Evolutionary conservation across 2,329 filamentous ascomycete species (phyloP).

Genomic region (Teratosphaeriaceae sp.): DNA sequence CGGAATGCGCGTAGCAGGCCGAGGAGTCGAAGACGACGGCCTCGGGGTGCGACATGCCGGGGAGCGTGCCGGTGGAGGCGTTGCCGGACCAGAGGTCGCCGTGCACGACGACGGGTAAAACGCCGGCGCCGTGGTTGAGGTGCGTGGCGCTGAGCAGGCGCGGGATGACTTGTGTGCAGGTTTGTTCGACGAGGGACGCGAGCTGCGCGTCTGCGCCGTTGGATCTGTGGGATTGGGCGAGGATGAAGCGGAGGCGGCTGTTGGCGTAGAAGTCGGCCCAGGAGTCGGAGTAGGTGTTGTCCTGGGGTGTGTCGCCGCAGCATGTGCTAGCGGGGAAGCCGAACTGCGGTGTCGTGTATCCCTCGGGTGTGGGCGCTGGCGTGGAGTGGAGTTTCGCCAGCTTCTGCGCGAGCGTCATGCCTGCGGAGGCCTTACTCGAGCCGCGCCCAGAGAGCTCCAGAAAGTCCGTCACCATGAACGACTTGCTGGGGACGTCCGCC

Average conservation of each 20-base stretch:
- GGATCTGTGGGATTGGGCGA: conserved; percentile 49
- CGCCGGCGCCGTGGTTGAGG: conserved; percentile 52
- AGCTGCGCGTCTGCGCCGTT: conserved; percentile 63
- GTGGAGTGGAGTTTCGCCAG: conserved; percentile 73
- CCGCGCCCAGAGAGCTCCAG: conserved; percentile 54
- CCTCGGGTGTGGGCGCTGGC: conserved; percentile 59
- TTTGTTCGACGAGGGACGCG: conserved; percentile 55
- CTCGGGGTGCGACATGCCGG: conserved; percentile 49
- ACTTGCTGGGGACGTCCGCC: conserved; percentile 40
- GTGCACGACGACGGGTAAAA: conserved; percentile 76
- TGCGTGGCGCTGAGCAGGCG: conserved; percentile 63
- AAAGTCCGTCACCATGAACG: conserved; percentile 68
- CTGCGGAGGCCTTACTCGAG: conserved; percentile 30
- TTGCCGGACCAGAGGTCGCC: conserved; percentile 96
- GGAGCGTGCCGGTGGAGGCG: conserved; percentile 59
- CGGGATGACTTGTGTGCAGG: conserved; percentile 62
- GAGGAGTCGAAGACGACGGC: conserved; percentile 80
- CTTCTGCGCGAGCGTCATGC: conserved; percentile 61
- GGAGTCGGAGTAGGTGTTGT: conserved; percentile 63
- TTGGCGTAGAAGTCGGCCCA: conserved; percentile 88
- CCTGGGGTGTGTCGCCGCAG: conserved; percentile 77
- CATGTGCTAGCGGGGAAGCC: conserved; percentile 82
- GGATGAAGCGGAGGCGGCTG: conserved; percentile 61
- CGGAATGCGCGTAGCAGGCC: conserved; percentile 74
- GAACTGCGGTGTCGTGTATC: conserved; percentile 57